phyloP scores from a whole-genome alignment of 257 asterid species.

The Gentiana dahurica region DNA sequence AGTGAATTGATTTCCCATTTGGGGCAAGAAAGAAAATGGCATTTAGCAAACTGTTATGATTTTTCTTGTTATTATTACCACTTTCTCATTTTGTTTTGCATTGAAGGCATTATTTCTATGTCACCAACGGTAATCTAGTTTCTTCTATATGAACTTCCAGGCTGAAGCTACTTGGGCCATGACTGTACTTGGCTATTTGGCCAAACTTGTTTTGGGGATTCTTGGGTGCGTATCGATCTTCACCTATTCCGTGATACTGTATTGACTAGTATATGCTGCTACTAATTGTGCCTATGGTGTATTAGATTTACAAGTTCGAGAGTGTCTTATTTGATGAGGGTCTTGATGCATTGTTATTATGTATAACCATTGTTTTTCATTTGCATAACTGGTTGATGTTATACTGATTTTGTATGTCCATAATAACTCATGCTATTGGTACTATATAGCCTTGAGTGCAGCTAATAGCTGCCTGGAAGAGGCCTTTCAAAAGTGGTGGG shows the following conservation, averaged over 20 bases:
- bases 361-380: no score
- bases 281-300: neutral
- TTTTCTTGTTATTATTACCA: neutral
- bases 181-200: slow-evolving; percentile 93
- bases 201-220: slow-evolving; percentile 78
- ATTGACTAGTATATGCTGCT: neutral
- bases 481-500: neutral
- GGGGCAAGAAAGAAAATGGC: neutral
- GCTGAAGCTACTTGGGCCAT: slow-evolving; percentile 98
- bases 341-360: no score
- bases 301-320: no score
- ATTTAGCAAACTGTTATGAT: neutral
- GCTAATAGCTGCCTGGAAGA: slow-evolving; percentile 2
- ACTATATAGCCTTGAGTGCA: neutral
- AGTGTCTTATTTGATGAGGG: no score
- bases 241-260: neutral
- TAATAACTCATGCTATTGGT: neutral
- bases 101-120: neutral
- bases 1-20: no score
- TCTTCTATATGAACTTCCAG: slow-evolving; percentile 27
- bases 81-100: slow-evolving; percentile 1
- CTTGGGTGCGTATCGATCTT: slow-evolving; percentile 56
- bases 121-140: slow-evolving; percentile 4
- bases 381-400: no score
- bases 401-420: neutral